Conservation (phyloP, 805 yeast species). For the Isabelozyma rhagii region DNA sequence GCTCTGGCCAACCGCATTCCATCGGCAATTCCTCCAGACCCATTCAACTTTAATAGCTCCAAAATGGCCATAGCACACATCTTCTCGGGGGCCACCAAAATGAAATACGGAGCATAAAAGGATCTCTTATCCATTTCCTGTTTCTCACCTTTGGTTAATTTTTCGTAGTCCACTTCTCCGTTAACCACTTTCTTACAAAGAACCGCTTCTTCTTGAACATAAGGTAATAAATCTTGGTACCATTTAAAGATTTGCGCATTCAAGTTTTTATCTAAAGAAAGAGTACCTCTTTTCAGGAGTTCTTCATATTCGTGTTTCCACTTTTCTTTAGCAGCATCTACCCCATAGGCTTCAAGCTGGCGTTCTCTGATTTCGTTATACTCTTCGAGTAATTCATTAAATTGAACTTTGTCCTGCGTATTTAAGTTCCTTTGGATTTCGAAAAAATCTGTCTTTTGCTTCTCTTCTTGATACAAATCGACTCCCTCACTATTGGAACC, state of each 20-base stretch:
- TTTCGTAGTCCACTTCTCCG: slow-evolving; percentile 16
- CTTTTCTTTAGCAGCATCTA: slow-evolving; percentile 81
- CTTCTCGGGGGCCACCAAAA: slow-evolving; percentile 72
- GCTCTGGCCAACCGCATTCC: slow-evolving; percentile 86
- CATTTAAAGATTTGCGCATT: slow-evolving; percentile 81
- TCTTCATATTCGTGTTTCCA: slow-evolving; percentile 85
- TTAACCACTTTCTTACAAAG: slow-evolving; percentile 47
- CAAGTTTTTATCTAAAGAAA: slow-evolving; percentile 53
- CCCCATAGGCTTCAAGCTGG: slow-evolving; percentile 70
- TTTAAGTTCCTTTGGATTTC: slow-evolving; percentile 55
- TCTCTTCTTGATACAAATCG: slow-evolving; percentile 26
- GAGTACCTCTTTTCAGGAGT: slow-evolving; percentile 54
- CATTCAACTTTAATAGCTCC: slow-evolving; percentile 73
- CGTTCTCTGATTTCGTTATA: slow-evolving; percentile 77
- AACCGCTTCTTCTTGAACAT: slow-evolving; percentile 62
- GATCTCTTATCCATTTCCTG: slow-evolving; percentile 38
- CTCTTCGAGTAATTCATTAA: slow-evolving; percentile 64
- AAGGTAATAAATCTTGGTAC: slow-evolving; percentile 72
- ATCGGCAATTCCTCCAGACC: slow-evolving; percentile 56
- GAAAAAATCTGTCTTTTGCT: slow-evolving; percentile 58
- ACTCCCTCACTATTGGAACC: slow-evolving; percentile 23
- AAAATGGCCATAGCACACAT: slow-evolving; percentile 80
- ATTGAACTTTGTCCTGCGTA: slow-evolving; percentile 43
- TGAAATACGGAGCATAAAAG: slow-evolving; percentile 74
- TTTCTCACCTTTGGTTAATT: slow-evolving; percentile 15